Evolutionary conservation across 768 basidiomycete genomes (phyloP), one percentile per base, ranked within the genome.

Genomic region (Cyclocybe cylindracea): DNA sequence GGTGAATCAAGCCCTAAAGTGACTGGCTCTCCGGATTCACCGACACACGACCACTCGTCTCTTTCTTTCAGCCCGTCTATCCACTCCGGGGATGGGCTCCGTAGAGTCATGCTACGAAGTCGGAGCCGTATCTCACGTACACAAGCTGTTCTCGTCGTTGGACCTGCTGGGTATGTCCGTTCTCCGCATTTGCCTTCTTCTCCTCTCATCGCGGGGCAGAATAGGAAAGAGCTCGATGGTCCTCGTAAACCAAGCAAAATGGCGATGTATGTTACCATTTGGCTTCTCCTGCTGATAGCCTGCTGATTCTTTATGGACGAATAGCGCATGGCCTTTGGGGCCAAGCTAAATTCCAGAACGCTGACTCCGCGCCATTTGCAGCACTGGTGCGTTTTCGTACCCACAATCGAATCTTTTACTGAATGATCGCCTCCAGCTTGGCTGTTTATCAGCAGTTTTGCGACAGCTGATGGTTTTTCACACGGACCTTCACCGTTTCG

Each of bases 211-310:
- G 4, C 10, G 19, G 9, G 42, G 11, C 43, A 72, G 87, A 9
- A 80, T 84, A n/a, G 86, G 86, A n/a, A 89, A 89, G 65, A 88
- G 85, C 55, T 86, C 86, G 0, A 77, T 89, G 50, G 75, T 89
- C 48, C 70, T 87, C 19, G 82, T 77, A 5, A 80, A 87, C 55
- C 87, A 89, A 64, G 84, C 86, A 4, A 83, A 82, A 62, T 89
- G 87, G 87, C 67, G 86, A 69, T 76, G 85, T 83, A 59, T 62
- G 75, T 55, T 49, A 32, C 39, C 40, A 11, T 39, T 4, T 42
- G 24, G 7, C 41, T 8, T 43, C 2, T 29, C 10, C 47, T 41
- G 9, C 11, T 8, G 10, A 32, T 6, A 44, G 18, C 35, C 37
- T 42, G 14, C 56, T 44, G 34, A 54, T 10, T 6, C 24, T 54